Percentiles rank a stretch among this genome's conserved stretches.
These are phyloP conservation scores for Candida nitratophila DNA, from an alignment of 805 yeast species.

Conservation along the genomic window DNA sequence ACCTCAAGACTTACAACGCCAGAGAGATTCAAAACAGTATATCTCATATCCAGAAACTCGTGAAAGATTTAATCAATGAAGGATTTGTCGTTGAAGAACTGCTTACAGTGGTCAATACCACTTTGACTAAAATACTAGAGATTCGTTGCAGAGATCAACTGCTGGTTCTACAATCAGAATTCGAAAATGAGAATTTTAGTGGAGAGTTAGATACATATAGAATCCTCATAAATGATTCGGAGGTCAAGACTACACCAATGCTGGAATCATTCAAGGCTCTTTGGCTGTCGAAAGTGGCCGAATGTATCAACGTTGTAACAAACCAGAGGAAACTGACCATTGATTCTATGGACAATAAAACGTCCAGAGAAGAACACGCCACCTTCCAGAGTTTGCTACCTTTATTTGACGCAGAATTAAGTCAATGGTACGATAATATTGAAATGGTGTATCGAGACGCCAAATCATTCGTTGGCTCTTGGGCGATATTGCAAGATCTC, in stretches of 20 bases:
- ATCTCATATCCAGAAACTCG: constrained; percentile 24
- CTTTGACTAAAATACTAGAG: constrained; percentile 21
- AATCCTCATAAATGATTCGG: constrained; percentile 30
- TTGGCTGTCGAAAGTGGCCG: constrained; percentile 22
- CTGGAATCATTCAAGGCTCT: constrained; percentile 29
- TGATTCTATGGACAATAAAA: constrained; percentile 15
- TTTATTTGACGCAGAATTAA: constrained; percentile 9
- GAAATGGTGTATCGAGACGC: constrained; percentile 28
- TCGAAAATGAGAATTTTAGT: constrained; percentile 24
- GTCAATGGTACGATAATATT: constrained; percentile 19
- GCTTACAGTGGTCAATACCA: constrained; percentile 26
- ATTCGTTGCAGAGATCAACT: constrained; percentile 19
- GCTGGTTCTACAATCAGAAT: background rate
- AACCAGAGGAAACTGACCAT: constrained; percentile 19
- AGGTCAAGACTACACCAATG: constrained; percentile 33
- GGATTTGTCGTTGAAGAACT: constrained; percentile 27
- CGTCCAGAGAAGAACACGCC: background rate
- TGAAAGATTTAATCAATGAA: constrained; percentile 29
- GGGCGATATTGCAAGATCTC: constrained; percentile 50
- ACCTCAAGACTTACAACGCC: constrained; percentile 18
- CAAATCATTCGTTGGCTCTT: constrained; percentile 32
- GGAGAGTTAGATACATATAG: constrained; percentile 31
- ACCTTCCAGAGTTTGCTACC: constrained; percentile 1
- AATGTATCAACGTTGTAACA: constrained; percentile 12
- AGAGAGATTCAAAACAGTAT: background rate